A percentile compares a stretch with the other conserved stretches of the same genome.
Evolutionary conservation across 2,329 filamentous ascomycete species (phyloP).

Genomic region (Aotearoamyces nothofagi): DNA sequence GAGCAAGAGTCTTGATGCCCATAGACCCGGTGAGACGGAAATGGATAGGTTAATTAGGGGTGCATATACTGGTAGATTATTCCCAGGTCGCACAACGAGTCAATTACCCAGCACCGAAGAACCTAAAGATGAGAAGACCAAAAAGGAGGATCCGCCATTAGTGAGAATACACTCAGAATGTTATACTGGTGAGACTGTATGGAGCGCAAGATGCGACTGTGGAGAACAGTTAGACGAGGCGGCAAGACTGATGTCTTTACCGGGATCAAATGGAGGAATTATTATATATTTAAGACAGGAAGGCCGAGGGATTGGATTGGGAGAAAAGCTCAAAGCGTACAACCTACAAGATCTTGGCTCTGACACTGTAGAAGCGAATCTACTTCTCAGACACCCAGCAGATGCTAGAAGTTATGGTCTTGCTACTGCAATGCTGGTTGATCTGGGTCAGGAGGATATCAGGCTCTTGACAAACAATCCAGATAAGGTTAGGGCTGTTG

Average conservation of each 20-base stretch:
- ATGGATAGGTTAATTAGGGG: conserved; percentile 87
- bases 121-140: neutral
- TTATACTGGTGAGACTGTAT: conserved; percentile 96
- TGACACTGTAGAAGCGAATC: conserved; percentile 95
- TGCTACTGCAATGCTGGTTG: conserved; percentile 86
- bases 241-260: conserved; percentile 77
- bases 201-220: conserved; percentile 95
- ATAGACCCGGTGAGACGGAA: conserved; percentile 64
- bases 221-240: conserved; percentile 96
- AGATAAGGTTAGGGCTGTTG: conserved; percentile 88
- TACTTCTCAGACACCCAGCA: conserved; percentile 79
- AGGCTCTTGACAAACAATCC: conserved; percentile 90
- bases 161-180: conserved; percentile 96
- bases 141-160: conserved; percentile 48
- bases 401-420: conserved; percentile 90
- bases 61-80: conserved; percentile 79
- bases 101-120: conserved; percentile 5
- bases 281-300: conserved; percentile 95
- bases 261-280: conserved; percentile 57
- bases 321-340: conserved; percentile 95
- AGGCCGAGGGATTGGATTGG: conserved; percentile 84
- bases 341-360: conserved; percentile 92
- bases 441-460: conserved; percentile 68
- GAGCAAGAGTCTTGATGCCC: conserved; percentile 54
- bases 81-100: conserved; percentile 60